Conservation (phyloP, 2,329 filamentous ascomycete genomes). For the Penicillium sp. region DNA sequence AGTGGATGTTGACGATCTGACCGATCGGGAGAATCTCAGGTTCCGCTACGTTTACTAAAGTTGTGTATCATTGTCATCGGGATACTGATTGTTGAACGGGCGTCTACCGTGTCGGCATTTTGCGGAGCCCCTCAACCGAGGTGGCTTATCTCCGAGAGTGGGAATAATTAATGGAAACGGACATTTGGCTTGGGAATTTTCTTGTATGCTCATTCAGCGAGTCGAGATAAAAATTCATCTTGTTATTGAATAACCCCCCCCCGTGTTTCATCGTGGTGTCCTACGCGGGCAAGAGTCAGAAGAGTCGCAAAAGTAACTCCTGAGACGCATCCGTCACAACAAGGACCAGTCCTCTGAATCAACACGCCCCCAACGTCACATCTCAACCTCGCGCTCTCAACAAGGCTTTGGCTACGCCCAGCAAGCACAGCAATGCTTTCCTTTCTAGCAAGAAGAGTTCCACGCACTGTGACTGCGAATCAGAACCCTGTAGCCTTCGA, state of each 20-base stretch:
- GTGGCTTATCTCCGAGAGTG: neutral
- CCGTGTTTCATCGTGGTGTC: too few species aligned
- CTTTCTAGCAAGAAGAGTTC: slow-evolving; percentile 14
- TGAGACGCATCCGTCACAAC: neutral
- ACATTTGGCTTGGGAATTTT: neutral
- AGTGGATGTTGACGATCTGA: slow-evolving; percentile 56
- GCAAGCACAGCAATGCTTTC: slow-evolving; percentile 10
- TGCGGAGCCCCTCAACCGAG: neutral
- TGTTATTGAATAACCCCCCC: too few species aligned
- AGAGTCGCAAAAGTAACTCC: neutral
- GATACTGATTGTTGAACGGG: neutral
- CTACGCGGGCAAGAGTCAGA: too few species aligned
- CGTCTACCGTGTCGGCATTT: neutral
- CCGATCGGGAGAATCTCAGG: slow-evolving; percentile 3
- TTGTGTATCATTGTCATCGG: neutral
- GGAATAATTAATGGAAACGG: neutral
- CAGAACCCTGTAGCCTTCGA: slow-evolving; percentile 18
- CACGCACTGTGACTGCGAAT: slow-evolving; percentile 13
- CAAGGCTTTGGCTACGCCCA: too few species aligned
- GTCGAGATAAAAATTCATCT: too few species aligned
- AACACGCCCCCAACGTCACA: neutral
- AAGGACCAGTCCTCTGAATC: neutral
- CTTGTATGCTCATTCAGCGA: neutral
- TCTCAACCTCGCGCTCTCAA: neutral
- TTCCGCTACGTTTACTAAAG: slow-evolving; percentile 8